Evolutionary conservation across 1,284 basidiomycete genomes (phyloP).

Genomic region (Neonothopanus nambi): DNA sequence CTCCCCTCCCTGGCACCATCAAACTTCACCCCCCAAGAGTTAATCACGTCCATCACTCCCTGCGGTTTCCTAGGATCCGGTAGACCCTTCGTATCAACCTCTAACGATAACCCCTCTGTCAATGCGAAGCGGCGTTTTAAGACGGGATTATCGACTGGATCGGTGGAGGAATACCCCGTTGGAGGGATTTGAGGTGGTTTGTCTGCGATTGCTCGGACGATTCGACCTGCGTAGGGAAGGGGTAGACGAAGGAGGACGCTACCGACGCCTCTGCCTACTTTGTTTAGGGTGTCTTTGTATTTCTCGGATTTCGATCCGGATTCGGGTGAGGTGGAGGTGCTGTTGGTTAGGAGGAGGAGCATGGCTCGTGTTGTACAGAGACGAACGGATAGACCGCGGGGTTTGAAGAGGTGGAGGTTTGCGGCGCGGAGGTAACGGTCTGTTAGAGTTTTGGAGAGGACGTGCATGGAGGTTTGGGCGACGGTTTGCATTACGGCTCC

Average conservation of each 20-base stretch:
- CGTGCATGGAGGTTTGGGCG: conserved; percentile 23
- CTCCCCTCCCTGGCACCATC: conserved; percentile 15
- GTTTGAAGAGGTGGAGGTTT: conserved; percentile 26
- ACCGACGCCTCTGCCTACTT: conserved; percentile 21
- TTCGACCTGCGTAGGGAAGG: conserved; percentile 14
- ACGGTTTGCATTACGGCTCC: conserved; percentile 22
- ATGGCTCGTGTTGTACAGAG: conserved; percentile 28
- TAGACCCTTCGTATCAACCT: conserved; percentile 16
- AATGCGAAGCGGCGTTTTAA: conserved; percentile 15
- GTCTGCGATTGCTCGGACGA: conserved; percentile 21
- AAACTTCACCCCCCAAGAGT: conserved; percentile 21
- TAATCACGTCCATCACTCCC: conserved; percentile 22
- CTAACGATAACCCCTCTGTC: conserved; percentile 17
- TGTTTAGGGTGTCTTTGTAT: conserved; percentile 13
- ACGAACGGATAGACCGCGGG: conserved; percentile 27
- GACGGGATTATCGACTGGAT: neutral
- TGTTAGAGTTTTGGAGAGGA: conserved; percentile 31
- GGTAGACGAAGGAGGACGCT: conserved; percentile 17
- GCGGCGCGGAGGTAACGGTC: conserved; percentile 30
- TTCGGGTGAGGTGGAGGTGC: neutral
- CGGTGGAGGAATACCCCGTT: neutral
- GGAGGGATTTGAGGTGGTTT: conserved; percentile 14
- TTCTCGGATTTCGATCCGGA: conserved; percentile 4
- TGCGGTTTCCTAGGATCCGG: conserved; percentile 19
- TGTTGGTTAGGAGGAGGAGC: conserved; percentile 20